phyloP scores from a whole-genome alignment of 257 asterid species.

The Penstemon newberryi region DNA sequence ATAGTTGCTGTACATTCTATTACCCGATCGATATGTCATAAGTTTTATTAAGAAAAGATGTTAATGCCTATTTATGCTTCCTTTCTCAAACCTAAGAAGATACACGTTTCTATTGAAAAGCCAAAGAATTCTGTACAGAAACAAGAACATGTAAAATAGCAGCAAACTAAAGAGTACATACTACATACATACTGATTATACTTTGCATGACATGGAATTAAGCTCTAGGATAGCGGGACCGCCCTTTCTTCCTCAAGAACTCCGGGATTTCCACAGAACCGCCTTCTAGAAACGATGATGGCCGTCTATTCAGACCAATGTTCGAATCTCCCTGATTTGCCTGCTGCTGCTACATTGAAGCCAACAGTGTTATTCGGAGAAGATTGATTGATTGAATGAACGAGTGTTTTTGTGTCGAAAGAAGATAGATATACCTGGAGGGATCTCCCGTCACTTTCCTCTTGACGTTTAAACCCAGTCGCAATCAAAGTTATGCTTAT shows the following conservation, averaged over 20 bases:
- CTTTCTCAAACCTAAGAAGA: conserved; percentile 21
- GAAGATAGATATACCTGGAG: conserved; percentile 56
- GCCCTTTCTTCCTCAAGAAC: conserved; percentile 85
- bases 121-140: conserved; percentile 41
- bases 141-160: background rate
- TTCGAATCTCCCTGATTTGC: conserved; percentile 69
- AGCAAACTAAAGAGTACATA: too few species aligned
- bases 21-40: conserved; percentile 14
- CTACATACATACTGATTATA: conserved; percentile 4
- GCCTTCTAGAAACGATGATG: conserved; percentile 71
- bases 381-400: background rate
- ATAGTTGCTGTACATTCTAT: background rate
- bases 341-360: conserved; percentile 38
- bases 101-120: conserved; percentile 25
- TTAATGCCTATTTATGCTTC: background rate
- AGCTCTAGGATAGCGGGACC: conserved; percentile 85
- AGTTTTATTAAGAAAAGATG: conserved; percentile 18
- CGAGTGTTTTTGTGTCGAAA: background rate
- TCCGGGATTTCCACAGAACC: conserved; percentile 81
- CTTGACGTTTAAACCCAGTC: conserved; percentile 94
- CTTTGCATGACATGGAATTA: conserved; percentile 25
- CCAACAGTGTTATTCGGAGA: background rate
- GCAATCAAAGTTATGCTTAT: conserved; percentile 91
- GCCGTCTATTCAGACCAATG: conserved; percentile 57
- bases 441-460: conserved; percentile 73